Evolutionary conservation across 208 protist genomes (phyloP).

Genomic region (Crithidia bombi): DNA sequence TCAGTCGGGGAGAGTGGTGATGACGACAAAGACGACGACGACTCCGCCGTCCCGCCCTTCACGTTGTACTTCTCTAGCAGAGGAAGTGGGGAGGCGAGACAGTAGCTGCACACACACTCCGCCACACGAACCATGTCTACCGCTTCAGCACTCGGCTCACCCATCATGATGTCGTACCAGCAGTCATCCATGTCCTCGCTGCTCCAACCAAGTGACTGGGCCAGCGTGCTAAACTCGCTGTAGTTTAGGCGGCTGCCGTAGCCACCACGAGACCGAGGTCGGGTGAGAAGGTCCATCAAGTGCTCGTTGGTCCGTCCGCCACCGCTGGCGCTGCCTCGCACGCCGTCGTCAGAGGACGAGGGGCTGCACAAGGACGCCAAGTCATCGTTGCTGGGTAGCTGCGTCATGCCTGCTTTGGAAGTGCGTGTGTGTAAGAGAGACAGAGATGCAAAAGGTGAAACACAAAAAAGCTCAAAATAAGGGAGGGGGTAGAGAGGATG

Average conservation of each 20-base stretch:
- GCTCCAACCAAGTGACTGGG: constrained; percentile 50
- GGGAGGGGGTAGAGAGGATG: no score
- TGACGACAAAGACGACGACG: background rate
- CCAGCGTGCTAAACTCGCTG: constrained; percentile 45
- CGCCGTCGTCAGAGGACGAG: constrained; percentile 7
- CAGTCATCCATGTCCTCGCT: constrained; percentile 77
- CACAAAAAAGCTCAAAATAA: background rate
- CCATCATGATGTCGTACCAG: constrained; percentile 81
- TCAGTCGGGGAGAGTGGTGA: no score
- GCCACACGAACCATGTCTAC: constrained; percentile 50
- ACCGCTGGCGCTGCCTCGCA: background rate
- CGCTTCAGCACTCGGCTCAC: constrained; percentile 42
- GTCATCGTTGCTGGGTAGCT: background rate
- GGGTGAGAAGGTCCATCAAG: constrained; percentile 43
- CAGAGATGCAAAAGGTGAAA: background rate
- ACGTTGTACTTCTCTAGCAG: constrained; percentile 14
- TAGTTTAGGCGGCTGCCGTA: constrained; percentile 66
- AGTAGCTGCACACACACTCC: constrained; percentile 58
- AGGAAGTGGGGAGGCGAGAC: constrained; percentile 22
- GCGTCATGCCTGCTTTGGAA: background rate
- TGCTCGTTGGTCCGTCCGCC: constrained; percentile 4
- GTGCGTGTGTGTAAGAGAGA: background rate
- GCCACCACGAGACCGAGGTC: constrained; percentile 43
- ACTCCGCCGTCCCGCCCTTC: background rate
- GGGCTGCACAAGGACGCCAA: constrained; percentile 17